These are phyloP conservation scores for Chrysoporthe deuterocubensis DNA, from an alignment of 2,329 filamentous ascomycete species.

Conservation along the genomic window DNA sequence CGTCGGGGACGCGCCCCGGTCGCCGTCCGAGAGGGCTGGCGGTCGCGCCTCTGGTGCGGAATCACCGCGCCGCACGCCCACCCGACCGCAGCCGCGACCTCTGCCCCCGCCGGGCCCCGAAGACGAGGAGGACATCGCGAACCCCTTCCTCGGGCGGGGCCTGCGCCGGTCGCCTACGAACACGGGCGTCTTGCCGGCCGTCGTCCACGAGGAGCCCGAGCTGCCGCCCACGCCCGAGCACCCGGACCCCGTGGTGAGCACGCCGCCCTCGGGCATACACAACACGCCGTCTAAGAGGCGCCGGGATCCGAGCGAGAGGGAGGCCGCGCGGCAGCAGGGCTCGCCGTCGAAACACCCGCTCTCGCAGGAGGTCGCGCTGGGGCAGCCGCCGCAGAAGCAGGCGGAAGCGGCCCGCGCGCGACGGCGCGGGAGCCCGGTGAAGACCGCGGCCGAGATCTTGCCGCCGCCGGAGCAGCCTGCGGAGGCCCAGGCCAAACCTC, in stretches of 20 bases:
- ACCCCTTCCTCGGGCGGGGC: conserved; percentile 45
- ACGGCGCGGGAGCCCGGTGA: conserved; percentile 18
- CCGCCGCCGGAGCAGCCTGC: conserved; percentile 48
- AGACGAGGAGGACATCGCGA: conserved; percentile 47
- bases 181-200: conserved; percentile 38
- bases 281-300: conserved; percentile 58
- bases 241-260: conserved; percentile 57
- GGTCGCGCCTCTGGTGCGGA: conserved; percentile 37
- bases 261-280: conserved; percentile 63
- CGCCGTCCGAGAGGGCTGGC: conserved; percentile 35
- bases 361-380: conserved; percentile 23
- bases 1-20: conserved; percentile 32
- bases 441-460: background rate
- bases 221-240: conserved; percentile 63
- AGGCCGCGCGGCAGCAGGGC: conserved; percentile 33
- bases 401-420: conserved; percentile 6
- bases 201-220: conserved; percentile 60
- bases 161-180: conserved; percentile 42
- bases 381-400: conserved; percentile 13
- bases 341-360: conserved; percentile 56
- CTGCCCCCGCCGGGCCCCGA: conserved; percentile 50
- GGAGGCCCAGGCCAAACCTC: conserved; percentile 48
- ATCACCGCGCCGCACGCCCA: conserved; percentile 44
- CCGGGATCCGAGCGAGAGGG: conserved; percentile 12
- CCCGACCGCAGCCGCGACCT: conserved; percentile 50